Evolutionary conservation across 2,329 filamentous ascomycete species (phyloP).

Genomic region (Verticillium isaacii): DNA sequence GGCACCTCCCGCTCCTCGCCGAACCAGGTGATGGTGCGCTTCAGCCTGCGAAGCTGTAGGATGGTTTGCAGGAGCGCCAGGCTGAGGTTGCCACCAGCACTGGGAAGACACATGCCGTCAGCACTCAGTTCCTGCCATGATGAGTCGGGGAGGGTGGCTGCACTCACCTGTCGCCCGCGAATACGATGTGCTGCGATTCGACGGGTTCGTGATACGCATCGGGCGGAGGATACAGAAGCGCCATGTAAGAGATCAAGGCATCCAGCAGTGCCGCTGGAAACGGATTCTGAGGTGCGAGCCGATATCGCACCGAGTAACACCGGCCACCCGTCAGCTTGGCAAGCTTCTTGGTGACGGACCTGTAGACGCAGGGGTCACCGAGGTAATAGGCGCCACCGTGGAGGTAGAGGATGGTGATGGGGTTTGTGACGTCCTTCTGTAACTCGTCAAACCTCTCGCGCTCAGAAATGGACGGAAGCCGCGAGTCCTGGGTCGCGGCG

Average conservation of each 20-base stretch:
- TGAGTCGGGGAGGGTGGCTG: not conserved
- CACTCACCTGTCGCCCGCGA: conserved; percentile 62
- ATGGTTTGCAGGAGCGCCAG: conserved; percentile 65
- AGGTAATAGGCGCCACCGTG: conserved; percentile 74
- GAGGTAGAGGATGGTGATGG: conserved; percentile 65
- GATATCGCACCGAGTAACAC: conserved; percentile 68
- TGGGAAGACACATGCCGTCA: conserved; percentile 21
- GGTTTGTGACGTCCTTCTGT: conserved; percentile 61
- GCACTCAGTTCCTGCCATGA: not conserved
- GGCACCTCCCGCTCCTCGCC: conserved; percentile 54
- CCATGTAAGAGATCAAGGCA: conserved; percentile 66
- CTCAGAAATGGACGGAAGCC: conserved; percentile 54
- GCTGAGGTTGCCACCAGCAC: conserved; percentile 68
- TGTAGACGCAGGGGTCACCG: conserved; percentile 65
- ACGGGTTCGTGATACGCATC: conserved; percentile 64
- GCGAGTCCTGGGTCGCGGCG: conserved; percentile 41
- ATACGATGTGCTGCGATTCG: conserved; percentile 59
- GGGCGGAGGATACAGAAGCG: conserved; percentile 65
- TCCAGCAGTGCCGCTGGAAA: conserved; percentile 74
- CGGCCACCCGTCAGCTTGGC: conserved; percentile 64
- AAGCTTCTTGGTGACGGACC: conserved; percentile 52
- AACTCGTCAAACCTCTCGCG: conserved; percentile 59
- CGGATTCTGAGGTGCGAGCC: conserved; percentile 67
- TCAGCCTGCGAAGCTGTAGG: conserved; percentile 52
- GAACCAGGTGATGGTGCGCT: conserved; percentile 52